Percentiles rank a stretch among this genome's conserved stretches.
These are phyloP conservation scores for Sporobolus alterniflorus DNA, from an alignment of 202 grass and related monocot species.

Conservation along the genomic window DNA sequence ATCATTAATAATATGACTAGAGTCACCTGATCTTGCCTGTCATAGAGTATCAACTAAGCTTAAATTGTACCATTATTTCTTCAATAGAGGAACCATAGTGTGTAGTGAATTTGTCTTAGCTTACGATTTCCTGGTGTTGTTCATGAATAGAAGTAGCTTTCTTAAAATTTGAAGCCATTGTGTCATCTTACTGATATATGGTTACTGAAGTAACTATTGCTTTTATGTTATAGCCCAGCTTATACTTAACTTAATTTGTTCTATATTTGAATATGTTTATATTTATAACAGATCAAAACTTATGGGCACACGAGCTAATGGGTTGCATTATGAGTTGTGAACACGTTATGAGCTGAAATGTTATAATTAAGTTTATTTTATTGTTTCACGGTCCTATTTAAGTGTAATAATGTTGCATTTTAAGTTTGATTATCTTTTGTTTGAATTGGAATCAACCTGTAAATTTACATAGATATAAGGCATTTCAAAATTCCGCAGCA, in stretches of 20 bases:
- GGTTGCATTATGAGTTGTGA: too few species aligned
- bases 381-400: too few species aligned
- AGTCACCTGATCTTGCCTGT: background rate
- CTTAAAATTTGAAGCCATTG: background rate
- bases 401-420: too few species aligned
- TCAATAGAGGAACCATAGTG: background rate
- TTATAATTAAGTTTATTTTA: too few species aligned
- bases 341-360: too few species aligned
- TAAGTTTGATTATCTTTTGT: too few species aligned
- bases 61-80: slow-evolving; percentile 6
- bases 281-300: too few species aligned
- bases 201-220: background rate
- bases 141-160: slow-evolving; percentile 9
- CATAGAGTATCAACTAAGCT: background rate
- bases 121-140: background rate
- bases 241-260: slow-evolving; percentile 1
- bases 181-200: background rate
- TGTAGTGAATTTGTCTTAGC: background rate
- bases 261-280: too few species aligned
- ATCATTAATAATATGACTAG: background rate
- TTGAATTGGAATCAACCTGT: too few species aligned
- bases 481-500: too few species aligned
- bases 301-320: too few species aligned
- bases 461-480: too few species aligned
- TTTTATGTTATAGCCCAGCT: background rate